A percentile compares a stretch with the other conserved stretches of the same genome.
Conservation (phyloP, 2,329 filamentous ascomycete genomes). For the Magnaporthiopsis rhizophila region DNA sequence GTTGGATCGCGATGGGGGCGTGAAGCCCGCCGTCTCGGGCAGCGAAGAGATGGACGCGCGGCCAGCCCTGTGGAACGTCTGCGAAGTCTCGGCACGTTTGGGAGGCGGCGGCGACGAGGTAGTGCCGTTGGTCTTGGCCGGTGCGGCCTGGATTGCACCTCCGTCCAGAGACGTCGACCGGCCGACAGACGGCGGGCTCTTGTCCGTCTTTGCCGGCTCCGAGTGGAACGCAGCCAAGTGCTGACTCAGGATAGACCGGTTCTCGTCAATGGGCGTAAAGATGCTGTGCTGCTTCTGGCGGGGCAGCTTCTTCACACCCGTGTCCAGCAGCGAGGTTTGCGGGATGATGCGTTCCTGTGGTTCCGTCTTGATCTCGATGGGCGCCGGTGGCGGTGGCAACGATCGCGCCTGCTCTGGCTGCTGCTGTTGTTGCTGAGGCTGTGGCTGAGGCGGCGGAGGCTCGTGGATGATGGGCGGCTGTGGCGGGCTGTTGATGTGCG, state of each 20-base stretch:
- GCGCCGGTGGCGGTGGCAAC: slow-evolving; percentile 30
- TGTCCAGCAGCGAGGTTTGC: slow-evolving; percentile 40
- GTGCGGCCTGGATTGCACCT: not conserved
- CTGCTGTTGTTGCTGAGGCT: slow-evolving; percentile 42
- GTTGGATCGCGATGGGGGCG: slow-evolving; percentile 70
- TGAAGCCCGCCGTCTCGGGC: slow-evolving; percentile 51
- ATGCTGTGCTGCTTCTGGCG: slow-evolving; percentile 85
- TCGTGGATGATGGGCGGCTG: slow-evolving; percentile 27
- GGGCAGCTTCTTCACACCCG: slow-evolving; percentile 54
- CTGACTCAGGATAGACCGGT: slow-evolving; percentile 77
- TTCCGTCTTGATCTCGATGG: slow-evolving; percentile 43
- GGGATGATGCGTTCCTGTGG: slow-evolving; percentile 35
- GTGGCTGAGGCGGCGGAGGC: slow-evolving; percentile 33
- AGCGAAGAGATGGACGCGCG: slow-evolving; percentile 52
- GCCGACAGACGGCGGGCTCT: slow-evolving; percentile 8
- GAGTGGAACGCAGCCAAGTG: slow-evolving; percentile 64
- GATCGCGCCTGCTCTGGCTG: slow-evolving; percentile 25
- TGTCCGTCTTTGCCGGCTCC: slow-evolving; percentile 37
- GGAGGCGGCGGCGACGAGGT: slow-evolving; percentile 48
- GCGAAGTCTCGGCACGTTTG: slow-evolving; percentile 40
- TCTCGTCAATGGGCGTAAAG: slow-evolving; percentile 95
- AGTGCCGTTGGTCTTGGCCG: slow-evolving; percentile 18
- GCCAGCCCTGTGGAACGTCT: slow-evolving; percentile 29
- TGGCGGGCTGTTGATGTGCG: slow-evolving; percentile 31
- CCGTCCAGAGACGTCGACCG: slow-evolving; percentile 4